Evolutionary conservation across 768 basidiomycete species (phyloP).

Genomic region (Psilocybe sp.): DNA sequence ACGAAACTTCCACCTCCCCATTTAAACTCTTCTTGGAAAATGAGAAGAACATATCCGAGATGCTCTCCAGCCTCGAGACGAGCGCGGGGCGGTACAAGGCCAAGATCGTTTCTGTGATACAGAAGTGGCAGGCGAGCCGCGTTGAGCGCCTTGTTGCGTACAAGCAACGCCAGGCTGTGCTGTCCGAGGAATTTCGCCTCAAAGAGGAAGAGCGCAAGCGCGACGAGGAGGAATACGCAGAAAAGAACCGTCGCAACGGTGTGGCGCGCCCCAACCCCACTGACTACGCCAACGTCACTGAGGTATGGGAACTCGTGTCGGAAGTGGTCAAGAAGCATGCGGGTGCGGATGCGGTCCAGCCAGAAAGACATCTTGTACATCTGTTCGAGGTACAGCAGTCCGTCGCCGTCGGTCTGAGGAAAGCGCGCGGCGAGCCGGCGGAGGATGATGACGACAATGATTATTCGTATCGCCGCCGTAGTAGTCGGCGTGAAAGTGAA

Average conservation of each 20-base stretch:
- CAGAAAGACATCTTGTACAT: slow-evolving; percentile 16
- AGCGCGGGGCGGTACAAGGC: slow-evolving; percentile 2
- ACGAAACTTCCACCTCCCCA: not conserved
- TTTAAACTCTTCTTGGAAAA: not conserved
- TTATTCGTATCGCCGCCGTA: not conserved
- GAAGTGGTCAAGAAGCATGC: slow-evolving; percentile 5
- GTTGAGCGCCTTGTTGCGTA: not conserved
- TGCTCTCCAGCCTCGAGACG: slow-evolving; percentile 1
- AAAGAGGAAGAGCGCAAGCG: slow-evolving; percentile 3
- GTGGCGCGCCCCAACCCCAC: not conserved
- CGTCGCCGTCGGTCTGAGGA: slow-evolving; percentile 14
- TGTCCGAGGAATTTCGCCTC: not conserved
- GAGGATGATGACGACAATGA: slow-evolving; percentile 1
- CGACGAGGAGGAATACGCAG: slow-evolving; percentile 4
- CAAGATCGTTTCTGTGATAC: not conserved
- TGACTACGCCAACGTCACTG: not conserved
- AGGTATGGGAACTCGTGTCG: slow-evolving; percentile 9
- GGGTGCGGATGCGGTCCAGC: not conserved
- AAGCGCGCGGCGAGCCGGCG: slow-evolving; percentile 7
- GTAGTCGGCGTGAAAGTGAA: slow-evolving; percentile 6
- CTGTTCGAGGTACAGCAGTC: slow-evolving; percentile 24
- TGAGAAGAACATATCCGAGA: not conserved
- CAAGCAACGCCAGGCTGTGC: not conserved
- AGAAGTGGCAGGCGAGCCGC: slow-evolving; percentile 5
- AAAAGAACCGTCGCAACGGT: not conserved